A percentile compares a stretch with the other conserved stretches of the same genome.
Conservation (phyloP, 345 rosid genomes). For the Diplotaxis tenuifolia region DNA sequence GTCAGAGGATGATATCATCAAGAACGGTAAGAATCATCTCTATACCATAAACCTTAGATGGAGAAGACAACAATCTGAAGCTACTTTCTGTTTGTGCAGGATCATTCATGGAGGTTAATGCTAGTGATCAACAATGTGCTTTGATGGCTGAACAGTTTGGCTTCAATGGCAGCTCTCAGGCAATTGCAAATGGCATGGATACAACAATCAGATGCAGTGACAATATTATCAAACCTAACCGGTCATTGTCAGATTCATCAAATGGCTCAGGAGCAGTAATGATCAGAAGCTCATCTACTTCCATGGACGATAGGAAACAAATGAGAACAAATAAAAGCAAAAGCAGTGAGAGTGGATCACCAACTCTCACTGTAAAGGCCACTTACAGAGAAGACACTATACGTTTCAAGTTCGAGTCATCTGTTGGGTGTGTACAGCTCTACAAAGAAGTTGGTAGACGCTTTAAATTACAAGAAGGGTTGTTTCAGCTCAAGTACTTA, state of each 20-base stretch:
- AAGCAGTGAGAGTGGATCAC: constrained; percentile 53
- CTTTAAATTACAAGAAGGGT: constrained; percentile 61
- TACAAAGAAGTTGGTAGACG: constrained; percentile 80
- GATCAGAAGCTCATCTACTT: constrained; percentile 56
- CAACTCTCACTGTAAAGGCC: constrained; percentile 64
- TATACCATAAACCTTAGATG: constrained; percentile 6
- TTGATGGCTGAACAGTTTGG: too few relatives aligned
- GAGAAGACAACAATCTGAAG: background rate
- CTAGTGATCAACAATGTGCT: too few relatives aligned
- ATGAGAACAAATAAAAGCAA: constrained; percentile 39
- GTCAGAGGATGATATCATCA: constrained; percentile 53
- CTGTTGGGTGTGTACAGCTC: constrained; percentile 63
- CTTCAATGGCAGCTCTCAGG: constrained; percentile 38
- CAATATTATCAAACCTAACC: constrained; percentile 45
- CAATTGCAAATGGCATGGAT: background rate
- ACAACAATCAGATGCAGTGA: constrained; percentile 41
- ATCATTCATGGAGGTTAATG: constrained; percentile 40
- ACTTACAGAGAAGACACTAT: constrained; percentile 67
- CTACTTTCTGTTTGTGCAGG: constrained; percentile 29
- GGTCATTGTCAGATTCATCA: constrained; percentile 52
- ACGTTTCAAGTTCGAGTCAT: constrained; percentile 81
- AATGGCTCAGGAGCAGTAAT: too few relatives aligned
- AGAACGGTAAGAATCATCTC: constrained; percentile 24
- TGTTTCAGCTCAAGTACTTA: constrained; percentile 79
- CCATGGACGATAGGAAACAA: constrained; percentile 51